Base-by-base conservation (phyloP, 1,284 basidiomycete species). In the Pseudozyma sp. region DNA sequence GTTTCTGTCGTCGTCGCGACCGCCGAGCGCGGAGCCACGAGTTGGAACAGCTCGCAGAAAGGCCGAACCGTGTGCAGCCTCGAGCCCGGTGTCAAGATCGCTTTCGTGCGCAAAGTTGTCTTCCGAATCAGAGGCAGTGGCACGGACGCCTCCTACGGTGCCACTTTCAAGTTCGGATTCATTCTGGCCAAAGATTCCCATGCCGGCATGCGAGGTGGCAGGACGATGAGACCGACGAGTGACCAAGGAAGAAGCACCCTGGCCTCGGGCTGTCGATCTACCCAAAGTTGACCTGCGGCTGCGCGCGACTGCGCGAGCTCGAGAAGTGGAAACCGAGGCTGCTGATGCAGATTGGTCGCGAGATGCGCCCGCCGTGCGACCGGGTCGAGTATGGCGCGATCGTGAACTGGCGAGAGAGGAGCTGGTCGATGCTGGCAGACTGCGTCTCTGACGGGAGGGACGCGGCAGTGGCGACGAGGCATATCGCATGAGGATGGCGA, bases 161-260 rank as follows among this genome's bases (percentile, higher is more conserved):
- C 78, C 78, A 19, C 70, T 74, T 29, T 79, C 72, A 19, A 72
- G 52, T 10, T 73, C 76, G 0, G 65, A 69, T 40, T 81, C 79
- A 40, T 74, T 73, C 11, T 59, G 56, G 7, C 79, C 77, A n/a
- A 80, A 62, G 30, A 78, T 68, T 2, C 75, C 60, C 56, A 68
- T 73, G 7, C 65, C 70, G 24, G 65, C 65, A 8, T 68, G 54
- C 11, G 61, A 56, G 2, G 54, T 3, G 7, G 40, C 39, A 4
- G 42, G 29, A 14, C 48, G 55, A 10, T 52, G 52, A 19, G 39
- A 5, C 7, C 67, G 49, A 42, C 56, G 54, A 17, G 48, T 40
- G 4, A 52, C 49, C 14, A 42, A 43, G 3, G 55, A 35, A 5
- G 55, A 29, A 8, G 29, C 11, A 31, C 24, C 56, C 29, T 43